Evolutionary conservation across 2,329 filamentous ascomycete species (phyloP).

Genomic region (Hyphodiscus sp.): DNA sequence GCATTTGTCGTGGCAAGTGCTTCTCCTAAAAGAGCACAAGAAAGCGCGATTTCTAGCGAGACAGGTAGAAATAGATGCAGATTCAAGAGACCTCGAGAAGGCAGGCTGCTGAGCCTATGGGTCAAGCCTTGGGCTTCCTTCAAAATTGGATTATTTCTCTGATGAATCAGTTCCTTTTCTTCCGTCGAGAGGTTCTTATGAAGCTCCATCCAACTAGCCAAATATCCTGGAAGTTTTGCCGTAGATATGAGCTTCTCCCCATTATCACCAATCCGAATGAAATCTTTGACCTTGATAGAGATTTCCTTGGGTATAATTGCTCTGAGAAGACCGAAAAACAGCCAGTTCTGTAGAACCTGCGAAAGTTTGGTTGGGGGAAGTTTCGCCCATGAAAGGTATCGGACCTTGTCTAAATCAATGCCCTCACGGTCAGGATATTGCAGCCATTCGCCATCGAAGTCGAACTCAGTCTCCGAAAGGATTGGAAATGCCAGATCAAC

Average conservation of each 20-base stretch:
- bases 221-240: not conserved
- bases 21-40: not conserved
- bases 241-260: not conserved
- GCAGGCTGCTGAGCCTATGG: not conserved
- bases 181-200: not conserved
- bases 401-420: not conserved
- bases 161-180: not conserved
- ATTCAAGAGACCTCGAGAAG: not conserved
- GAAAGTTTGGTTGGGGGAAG: not conserved
- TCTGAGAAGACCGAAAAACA: constrained; percentile 9
- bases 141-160: not conserved
- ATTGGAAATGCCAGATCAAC: not conserved
- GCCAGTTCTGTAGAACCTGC: not conserved
- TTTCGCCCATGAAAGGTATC: not conserved
- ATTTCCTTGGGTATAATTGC: not conserved
- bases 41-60: not conserved
- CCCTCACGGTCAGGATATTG: not conserved
- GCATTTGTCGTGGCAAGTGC: not conserved
- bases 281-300: not conserved
- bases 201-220: not conserved
- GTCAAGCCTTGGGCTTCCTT: not conserved
- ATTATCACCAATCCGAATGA: not conserved
- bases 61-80: not conserved
- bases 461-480: not conserved
- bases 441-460: not conserved